Evolutionary conservation across 768 basidiomycete genomes (phyloP).

Genomic region (Pleurotus tuber-regium): DNA sequence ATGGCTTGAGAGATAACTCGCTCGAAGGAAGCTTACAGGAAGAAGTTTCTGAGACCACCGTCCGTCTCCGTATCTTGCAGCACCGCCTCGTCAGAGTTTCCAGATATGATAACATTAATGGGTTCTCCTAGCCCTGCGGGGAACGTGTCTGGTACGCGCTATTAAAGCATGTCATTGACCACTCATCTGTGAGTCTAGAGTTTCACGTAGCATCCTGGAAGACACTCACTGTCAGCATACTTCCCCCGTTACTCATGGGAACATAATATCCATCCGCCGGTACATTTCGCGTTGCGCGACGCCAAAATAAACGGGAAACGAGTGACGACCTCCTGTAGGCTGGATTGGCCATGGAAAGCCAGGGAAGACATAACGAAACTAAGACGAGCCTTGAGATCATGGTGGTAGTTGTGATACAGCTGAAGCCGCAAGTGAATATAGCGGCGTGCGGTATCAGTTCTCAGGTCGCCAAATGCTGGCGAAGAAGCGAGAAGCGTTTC

Average conservation of each 20-base stretch:
- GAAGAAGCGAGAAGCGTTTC: background rate
- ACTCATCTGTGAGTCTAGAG: background rate
- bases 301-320: conserved; percentile 13
- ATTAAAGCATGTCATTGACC: conserved; percentile 9
- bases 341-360: conserved; percentile 12
- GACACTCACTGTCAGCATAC: conserved; percentile 65
- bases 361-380: conserved; percentile 20
- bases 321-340: conserved; percentile 5
- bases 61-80: conserved; percentile 54
- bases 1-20: background rate
- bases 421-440: background rate
- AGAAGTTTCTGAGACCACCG: conserved; percentile 83
- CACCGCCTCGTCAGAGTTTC: conserved; percentile 67
- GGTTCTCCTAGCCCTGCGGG: conserved; percentile 83
- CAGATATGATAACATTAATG: conserved; percentile 78
- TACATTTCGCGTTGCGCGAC: conserved; percentile 29
- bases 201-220: background rate
- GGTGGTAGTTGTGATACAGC: conserved; percentile 2
- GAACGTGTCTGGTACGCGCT: conserved; percentile 57
- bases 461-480: background rate
- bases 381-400: conserved; percentile 13
- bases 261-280: conserved; percentile 60
- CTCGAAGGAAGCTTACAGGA: conserved; percentile 51
- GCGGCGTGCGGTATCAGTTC: conserved; percentile 7
- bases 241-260: conserved; percentile 56